These are phyloP conservation scores for Leucocoprinus leucothites DNA, from an alignment of 768 basidiomycete genomes.

Conservation along the genomic window DNA sequence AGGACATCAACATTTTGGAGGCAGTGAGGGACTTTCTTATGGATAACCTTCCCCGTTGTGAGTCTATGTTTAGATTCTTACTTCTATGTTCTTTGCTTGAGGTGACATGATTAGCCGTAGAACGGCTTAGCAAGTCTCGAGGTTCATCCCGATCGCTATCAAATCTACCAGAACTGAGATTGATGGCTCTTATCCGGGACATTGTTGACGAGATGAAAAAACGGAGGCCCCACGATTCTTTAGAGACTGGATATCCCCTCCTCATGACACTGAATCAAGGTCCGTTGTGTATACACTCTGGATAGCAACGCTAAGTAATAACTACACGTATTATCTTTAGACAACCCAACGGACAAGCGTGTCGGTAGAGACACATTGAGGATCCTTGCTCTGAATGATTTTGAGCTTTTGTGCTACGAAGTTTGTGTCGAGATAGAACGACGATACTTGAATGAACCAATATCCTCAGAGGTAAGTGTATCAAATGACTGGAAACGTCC, in stretches of 20 bases:
- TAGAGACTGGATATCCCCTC: not conserved
- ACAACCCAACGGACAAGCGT: not conserved
- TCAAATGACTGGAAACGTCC: not conserved
- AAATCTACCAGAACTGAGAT: not conserved
- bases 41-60: conserved; percentile 2
- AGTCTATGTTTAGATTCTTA: not conserved
- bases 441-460: not conserved
- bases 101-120: not conserved
- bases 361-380: conserved; percentile 5
- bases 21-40: not conserved
- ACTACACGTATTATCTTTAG: not conserved
- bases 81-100: too few relatives aligned
- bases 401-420: conserved; percentile 8
- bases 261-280: not conserved
- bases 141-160: not conserved
- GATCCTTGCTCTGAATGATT: not conserved
- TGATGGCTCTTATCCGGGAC: not conserved
- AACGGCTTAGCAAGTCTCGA: not conserved
- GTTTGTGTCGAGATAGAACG: conserved; percentile 4
- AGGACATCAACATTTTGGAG: not conserved
- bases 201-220: conserved; percentile 1
- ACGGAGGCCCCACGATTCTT: not conserved
- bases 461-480: too few relatives aligned
- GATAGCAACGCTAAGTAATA: not conserved
- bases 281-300: not conserved